Evolutionary conservation across 352 stramenopile species (phyloP), one percentile per base, ranked within the genome.

Genomic region (Globisporangium cylindrosporum): DNA sequence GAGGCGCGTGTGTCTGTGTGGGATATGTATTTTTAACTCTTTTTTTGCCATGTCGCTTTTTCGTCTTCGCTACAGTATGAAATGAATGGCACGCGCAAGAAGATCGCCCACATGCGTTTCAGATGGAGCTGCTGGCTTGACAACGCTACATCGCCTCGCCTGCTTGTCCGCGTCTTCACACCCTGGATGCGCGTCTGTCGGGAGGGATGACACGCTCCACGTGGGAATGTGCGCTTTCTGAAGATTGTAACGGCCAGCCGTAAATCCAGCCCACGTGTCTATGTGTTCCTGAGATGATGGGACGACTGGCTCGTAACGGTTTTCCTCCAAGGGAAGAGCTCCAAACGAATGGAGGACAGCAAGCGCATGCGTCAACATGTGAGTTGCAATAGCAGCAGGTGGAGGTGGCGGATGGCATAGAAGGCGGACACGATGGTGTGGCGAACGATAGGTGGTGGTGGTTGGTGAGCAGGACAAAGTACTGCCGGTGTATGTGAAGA

Each of bases 261-360:
- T 24, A 63, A 24, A 54, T 27, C 12, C 25, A 34, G 56, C 14
- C 38, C 49, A 60, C 62, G 49, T 67, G 34, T 67, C 62, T 67
- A 54, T 67, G 62, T 27, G 62, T 60, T 61, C 36, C 60, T 58
- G 59, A 65, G 55, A 38, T 10, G 56, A 62, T 43, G 56, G 32
- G 24, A 24, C 53, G 24, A 62, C 56, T 62, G 56, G 56, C 56
- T 62, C 32, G 56, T 62, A 62, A 29, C 32, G 56, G 56, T 20
- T 61, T 61, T 61, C 36, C 29, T 14, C 34, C 54, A n/a, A 4
- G 29, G 32, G 32, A 36, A 36, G 32, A 36, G 53, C 5, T n/a
- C 25, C 22, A 57, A 62, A 62, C 43, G 56, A 62, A 25, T 62
- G 56, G 56, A n/a, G 56, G 27, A 5, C 54, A 59, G 27, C 24